Conservation (phyloP, 257 asterid species). For the Nicotiana paniculata region DNA sequence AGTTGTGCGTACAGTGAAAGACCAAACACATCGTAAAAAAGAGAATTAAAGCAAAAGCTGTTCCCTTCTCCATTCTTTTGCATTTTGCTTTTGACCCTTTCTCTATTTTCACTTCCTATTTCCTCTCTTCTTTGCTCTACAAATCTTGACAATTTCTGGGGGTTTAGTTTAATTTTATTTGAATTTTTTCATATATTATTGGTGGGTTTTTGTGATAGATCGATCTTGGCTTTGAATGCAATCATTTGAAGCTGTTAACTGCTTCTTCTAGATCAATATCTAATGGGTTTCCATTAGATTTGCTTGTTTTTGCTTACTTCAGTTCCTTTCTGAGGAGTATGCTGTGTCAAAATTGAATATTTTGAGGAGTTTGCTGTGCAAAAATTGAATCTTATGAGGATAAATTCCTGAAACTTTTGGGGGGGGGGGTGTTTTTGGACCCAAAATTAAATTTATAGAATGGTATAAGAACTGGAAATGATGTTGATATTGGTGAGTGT, state of each 20-base stretch:
- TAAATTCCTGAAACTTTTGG: neutral
- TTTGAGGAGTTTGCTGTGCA: neutral
- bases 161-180: neutral
- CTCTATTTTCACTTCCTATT: conserved; percentile 7
- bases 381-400: neutral
- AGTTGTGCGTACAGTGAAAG: neutral
- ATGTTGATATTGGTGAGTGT: conserved; percentile 25
- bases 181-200: neutral
- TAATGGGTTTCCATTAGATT: neutral
- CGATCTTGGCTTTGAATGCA: neutral
- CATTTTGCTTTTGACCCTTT: conserved; percentile 24
- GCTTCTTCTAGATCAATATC: neutral
- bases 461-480: conserved; percentile 18
- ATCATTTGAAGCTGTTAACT: neutral
- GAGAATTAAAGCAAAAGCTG: conserved; percentile 35
- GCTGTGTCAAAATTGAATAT: neutral
- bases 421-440: neutral
- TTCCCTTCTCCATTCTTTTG: conserved; percentile 21
- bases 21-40: conserved; percentile 21
- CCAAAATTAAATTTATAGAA: conserved; percentile 5
- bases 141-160: neutral
- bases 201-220: neutral
- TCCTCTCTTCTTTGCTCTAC: conserved; percentile 4
- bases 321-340: neutral
- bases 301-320: neutral